Conservation (phyloP, 176 grass and related monocot genomes). For the Musa troglodytarum region DNA sequence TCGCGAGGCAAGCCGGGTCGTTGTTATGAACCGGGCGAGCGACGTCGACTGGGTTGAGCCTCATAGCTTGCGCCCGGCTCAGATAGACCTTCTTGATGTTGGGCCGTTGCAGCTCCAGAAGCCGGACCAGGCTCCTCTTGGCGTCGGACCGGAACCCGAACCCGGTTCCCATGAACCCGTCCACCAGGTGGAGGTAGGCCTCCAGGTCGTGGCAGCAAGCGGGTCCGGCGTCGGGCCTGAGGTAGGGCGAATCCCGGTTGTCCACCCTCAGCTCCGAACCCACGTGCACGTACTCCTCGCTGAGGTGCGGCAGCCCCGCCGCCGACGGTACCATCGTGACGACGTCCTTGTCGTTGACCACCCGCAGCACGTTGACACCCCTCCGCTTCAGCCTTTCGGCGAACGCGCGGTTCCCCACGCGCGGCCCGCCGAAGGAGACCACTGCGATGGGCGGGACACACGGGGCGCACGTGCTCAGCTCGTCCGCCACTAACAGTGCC, state of each 20-base stretch:
- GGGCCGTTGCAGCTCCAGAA: constrained; percentile 52
- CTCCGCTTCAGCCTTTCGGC: constrained; percentile 29
- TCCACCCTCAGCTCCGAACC: constrained; percentile 67
- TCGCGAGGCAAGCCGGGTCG: background rate
- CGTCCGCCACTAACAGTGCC: constrained; percentile 74
- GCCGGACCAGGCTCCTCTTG: constrained; percentile 46
- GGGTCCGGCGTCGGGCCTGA: constrained; percentile 51
- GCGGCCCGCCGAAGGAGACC: constrained; percentile 77
- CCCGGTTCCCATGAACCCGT: constrained; percentile 70
- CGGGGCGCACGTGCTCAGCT: constrained; percentile 41
- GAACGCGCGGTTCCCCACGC: constrained; percentile 72
- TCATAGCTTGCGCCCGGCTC: constrained; percentile 44
- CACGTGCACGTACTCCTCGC: constrained; percentile 52
- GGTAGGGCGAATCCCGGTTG: constrained; percentile 61
- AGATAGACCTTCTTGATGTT: constrained; percentile 83
- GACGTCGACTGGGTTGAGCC: constrained; percentile 42
- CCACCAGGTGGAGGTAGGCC: constrained; percentile 86
- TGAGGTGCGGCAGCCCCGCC: constrained; percentile 28
- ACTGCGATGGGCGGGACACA: constrained; percentile 65
- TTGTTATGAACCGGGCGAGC: background rate
- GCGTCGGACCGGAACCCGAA: constrained; percentile 61
- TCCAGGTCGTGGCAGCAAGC: constrained; percentile 81
- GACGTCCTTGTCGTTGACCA: constrained; percentile 80
- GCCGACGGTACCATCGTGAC: constrained; percentile 62
- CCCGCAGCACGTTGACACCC: constrained; percentile 59